Conservation (phyloP, 495 filamentous ascomycete genomes). For the Hamigera avellanea region DNA sequence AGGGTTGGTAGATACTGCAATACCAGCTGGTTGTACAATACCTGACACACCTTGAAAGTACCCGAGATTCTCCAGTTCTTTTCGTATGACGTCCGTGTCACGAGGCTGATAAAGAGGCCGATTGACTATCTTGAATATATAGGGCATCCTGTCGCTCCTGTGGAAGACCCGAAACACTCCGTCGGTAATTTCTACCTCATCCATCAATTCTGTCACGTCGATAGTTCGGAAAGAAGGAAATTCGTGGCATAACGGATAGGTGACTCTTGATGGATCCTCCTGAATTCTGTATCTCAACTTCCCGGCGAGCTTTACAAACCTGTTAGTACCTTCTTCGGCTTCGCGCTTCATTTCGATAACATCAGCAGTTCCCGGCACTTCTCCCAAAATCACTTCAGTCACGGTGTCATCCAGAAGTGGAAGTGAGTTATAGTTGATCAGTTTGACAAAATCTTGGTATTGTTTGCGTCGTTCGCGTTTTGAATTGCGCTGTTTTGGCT, state of each 20-base stretch:
- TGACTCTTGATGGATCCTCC: conserved; percentile 12
- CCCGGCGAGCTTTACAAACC: conserved; percentile 1
- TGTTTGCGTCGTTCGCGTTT: conserved; percentile 6
- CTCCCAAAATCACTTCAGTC: conserved; percentile 10
- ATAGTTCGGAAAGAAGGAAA: conserved; percentile 8
- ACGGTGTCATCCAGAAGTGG: conserved; percentile 11
- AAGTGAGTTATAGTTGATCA: conserved; percentile 5
- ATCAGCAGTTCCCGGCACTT: no score
- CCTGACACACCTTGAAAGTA: conserved; percentile 6
- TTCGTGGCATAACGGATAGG: conserved; percentile 6
- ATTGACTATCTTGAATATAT: conserved; percentile 12
- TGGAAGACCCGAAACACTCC: conserved; percentile 9
- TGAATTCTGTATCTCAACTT: conserved; percentile 6
- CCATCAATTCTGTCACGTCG: conserved; percentile 3
- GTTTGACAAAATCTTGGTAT: conserved; percentile 5
- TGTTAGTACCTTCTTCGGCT: background rate
- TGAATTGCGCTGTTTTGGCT: conserved; percentile 1
- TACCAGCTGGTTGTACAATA: conserved; percentile 11
- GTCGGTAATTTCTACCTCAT: conserved; percentile 5
- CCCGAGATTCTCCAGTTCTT: conserved; percentile 13
- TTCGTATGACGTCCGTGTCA: conserved; percentile 10
- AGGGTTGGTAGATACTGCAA: conserved; percentile 11
- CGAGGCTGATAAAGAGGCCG: conserved; percentile 10
- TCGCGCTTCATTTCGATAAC: background rate
- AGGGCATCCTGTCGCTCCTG: conserved; percentile 1